These are phyloP conservation scores for Ogataea ramenticola DNA, from an alignment of 805 yeast species.

Conservation along the genomic window DNA sequence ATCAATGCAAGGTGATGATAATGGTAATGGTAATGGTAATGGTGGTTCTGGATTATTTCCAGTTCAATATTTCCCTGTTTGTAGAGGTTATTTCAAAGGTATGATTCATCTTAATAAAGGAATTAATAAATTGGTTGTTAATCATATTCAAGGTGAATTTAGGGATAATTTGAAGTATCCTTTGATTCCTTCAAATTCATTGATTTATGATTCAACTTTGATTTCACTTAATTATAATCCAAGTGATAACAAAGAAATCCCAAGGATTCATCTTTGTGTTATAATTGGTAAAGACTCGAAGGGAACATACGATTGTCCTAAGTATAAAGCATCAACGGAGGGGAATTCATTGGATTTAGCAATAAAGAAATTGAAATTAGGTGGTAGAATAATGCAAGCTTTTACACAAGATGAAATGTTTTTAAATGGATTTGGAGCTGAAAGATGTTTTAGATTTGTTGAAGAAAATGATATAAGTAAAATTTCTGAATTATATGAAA, in stretches of 20 bases:
- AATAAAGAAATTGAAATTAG: slow-evolving; percentile 65
- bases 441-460: slow-evolving; percentile 65
- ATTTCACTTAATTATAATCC: slow-evolving; percentile 43
- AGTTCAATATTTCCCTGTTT: slow-evolving; percentile 62
- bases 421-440: slow-evolving; percentile 68
- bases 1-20: slow-evolving; percentile 31
- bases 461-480: slow-evolving; percentile 58
- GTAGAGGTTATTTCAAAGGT: slow-evolving; percentile 67
- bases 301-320: slow-evolving; percentile 63
- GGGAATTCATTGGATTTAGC: slow-evolving; percentile 68
- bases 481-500: slow-evolving; percentile 37
- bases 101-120: slow-evolving; percentile 59
- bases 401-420: slow-evolving; percentile 87
- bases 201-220: slow-evolving; percentile 9
- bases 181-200: slow-evolving; percentile 6
- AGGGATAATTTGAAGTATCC: slow-evolving; percentile 25
- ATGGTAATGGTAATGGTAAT: slow-evolving; percentile 24
- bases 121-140: slow-evolving; percentile 48
- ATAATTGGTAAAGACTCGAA: slow-evolving; percentile 73
- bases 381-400: slow-evolving; percentile 85
- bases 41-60: slow-evolving; percentile 56
- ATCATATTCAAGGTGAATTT: slow-evolving; percentile 33
- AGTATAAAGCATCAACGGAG: slow-evolving; percentile 39
- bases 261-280: slow-evolving; percentile 76
- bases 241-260: slow-evolving; percentile 39